Base-by-base conservation (phyloP, 345 rosid species). In the Arabidopsis arenosa region DNA sequence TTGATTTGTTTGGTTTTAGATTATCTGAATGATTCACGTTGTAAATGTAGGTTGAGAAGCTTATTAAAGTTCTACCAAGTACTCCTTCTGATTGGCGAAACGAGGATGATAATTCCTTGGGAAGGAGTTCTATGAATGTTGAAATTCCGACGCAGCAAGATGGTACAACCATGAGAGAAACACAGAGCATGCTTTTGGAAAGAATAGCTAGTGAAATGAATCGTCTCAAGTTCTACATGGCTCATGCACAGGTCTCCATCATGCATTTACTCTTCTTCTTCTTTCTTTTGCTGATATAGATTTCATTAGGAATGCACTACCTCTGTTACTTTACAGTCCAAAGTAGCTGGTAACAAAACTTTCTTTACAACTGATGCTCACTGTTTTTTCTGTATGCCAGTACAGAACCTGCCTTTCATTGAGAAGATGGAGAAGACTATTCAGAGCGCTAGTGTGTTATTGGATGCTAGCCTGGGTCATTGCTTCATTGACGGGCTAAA, bases 131-230 rank as follows among this genome's bases (percentile, higher is more conserved):
- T 56, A 44, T 51, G 68, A 85, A 74, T 78, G 84, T 80, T 69
- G 89, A 82, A 17, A 41, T 68, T 56, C 44, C 86, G 58, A 63
- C 78, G 65, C 90, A 73, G 55, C 84, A 95, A 81, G 88, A 87
- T 71, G 99, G 96, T 66, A 81, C 88, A 5, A 93, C 85, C 82
- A 71, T 91, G 67, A 82, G 96, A 65, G 99, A 95, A 86, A 90
- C 96, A 32, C 97, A 92, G 80, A 92, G 97, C 88, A 90, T 92
- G 97, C 92, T 92, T 60, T 79, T 95, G 75, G 99, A 95, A 77
- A 87, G 98, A 84, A 93, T 95, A 83, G 98, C 99, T 63, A 93
- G 93, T 39, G 98, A 93, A 84, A 93, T 95, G 97, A 95, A 92
- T 85, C 86, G 99, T 61, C 89, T 95, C 21, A 92, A 91, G 82